Percentiles rank a stretch among this genome's conserved stretches.
These are phyloP conservation scores for Parmelia sp. DNA, from an alignment of 495 filamentous ascomycete genomes.

Conservation along the genomic window DNA sequence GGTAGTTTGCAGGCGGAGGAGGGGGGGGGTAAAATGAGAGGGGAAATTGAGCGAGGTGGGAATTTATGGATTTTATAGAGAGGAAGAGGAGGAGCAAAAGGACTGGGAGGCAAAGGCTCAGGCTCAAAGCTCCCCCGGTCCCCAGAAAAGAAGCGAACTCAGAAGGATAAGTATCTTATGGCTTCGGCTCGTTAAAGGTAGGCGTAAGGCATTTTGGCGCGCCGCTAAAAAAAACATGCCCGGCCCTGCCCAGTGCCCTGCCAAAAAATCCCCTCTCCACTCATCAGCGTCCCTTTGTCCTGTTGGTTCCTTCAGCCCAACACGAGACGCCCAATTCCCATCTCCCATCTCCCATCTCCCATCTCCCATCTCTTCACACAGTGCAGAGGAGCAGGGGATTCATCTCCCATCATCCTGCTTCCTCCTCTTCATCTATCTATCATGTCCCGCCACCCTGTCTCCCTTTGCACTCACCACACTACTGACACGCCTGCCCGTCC, in stretches of 20 bases:
- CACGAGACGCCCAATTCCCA: not conserved
- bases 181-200: conserved; percentile 9
- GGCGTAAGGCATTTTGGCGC: conserved; percentile 7
- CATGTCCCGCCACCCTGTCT: not conserved
- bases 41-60: not conserved
- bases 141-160: not conserved
- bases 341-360: not conserved
- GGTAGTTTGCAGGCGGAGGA: no score
- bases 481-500: not conserved
- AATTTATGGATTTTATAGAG: conserved; percentile 2
- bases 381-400: no score
- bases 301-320: not conserved
- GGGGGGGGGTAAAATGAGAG: not conserved
- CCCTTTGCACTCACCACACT: not conserved
- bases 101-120: not conserved
- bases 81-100: not conserved
- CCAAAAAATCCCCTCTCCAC: not conserved
- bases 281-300: not conserved
- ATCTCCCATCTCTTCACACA: not conserved
- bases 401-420: not conserved
- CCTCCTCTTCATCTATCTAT: not conserved
- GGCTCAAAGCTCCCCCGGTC: conserved; percentile 9
- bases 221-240: conserved; percentile 4
- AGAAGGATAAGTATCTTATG: not conserved
- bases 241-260: no score